phyloP scores from a whole-genome alignment of 371 early-diverging fungal genomes.

The Batkoa obscura region DNA sequence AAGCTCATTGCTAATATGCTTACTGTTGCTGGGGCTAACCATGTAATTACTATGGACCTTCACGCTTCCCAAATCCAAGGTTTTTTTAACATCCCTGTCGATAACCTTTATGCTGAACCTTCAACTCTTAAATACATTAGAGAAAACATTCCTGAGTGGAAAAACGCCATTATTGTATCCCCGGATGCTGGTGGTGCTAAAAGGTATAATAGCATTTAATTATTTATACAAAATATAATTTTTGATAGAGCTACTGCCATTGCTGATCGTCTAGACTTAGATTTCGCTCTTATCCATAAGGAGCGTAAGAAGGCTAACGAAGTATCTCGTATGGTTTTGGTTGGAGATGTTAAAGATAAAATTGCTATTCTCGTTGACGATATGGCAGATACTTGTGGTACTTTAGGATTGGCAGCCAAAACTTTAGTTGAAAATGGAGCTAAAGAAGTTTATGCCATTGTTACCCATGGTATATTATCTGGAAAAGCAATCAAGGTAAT shows the following conservation, averaged over 20 bases:
- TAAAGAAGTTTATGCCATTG: constrained; percentile 65
- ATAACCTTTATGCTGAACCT: constrained; percentile 75
- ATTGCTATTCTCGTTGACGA: constrained; percentile 82
- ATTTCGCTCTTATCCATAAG: constrained; percentile 81
- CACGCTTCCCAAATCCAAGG: constrained; percentile 91
- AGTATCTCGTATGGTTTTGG: constrained; percentile 53
- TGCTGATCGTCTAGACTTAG: constrained; percentile 62
- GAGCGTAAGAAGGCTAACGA: constrained; percentile 31
- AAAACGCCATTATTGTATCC: constrained; percentile 70
- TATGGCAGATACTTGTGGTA: constrained; percentile 86
- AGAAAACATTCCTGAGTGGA: constrained; percentile 53
- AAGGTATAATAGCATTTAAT: constrained; percentile 26
- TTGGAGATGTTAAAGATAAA: constrained; percentile 77
- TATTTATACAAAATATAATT: neutral
- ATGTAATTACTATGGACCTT: constrained; percentile 93
- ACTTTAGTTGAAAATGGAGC: constrained; percentile 74
- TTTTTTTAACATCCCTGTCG: constrained; percentile 92
- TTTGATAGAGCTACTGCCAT: constrained; percentile 54
- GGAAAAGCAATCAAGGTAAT: constrained; percentile 69
- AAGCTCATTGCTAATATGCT: constrained; percentile 76
- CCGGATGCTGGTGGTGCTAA: constrained; percentile 97
- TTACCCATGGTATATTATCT: constrained; percentile 75
- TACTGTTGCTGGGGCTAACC: constrained; percentile 74
- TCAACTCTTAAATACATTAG: constrained; percentile 72
- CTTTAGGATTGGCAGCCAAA: constrained; percentile 76